Evolutionary conservation across 139 green algal genomes (phyloP).

Genomic region (Micromonas pusilla): DNA sequence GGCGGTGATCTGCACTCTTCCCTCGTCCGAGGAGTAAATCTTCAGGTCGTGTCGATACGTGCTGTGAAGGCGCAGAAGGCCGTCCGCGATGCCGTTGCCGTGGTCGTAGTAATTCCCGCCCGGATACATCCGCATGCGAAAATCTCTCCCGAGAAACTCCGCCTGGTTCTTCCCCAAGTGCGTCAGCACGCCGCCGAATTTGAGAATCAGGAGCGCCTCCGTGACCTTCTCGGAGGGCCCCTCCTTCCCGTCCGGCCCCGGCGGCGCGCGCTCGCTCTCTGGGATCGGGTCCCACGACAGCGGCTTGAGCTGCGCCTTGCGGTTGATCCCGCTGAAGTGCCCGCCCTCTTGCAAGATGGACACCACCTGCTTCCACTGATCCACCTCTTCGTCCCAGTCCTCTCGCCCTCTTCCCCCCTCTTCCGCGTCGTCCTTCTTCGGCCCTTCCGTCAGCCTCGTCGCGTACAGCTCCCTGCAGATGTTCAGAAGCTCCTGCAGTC

Average conservation of each 20-base stretch:
- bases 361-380: constrained; percentile 19
- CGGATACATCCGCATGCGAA: constrained; percentile 95
- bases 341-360: constrained; percentile 55
- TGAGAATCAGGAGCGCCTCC: constrained; percentile 68
- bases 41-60: constrained; percentile 99
- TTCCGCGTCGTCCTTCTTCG: not conserved
- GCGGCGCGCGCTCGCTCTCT: not conserved
- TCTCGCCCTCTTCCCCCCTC: not conserved
- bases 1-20: constrained; percentile 71
- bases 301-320: constrained; percentile 97
- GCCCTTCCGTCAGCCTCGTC: not conserved
- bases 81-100: constrained; percentile 34
- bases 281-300: constrained; percentile 40
- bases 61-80: constrained; percentile 90
- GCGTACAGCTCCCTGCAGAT: not conserved
- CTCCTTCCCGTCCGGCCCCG: constrained; percentile 31
- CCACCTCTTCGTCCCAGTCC: constrained; percentile 15
- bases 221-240: constrained; percentile 12
- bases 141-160: constrained; percentile 81
- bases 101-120: constrained; percentile 27
- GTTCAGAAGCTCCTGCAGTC: constrained; percentile 95
- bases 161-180: constrained; percentile 76
- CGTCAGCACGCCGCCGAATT: constrained; percentile 80
- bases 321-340: constrained; percentile 89
- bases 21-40: constrained; percentile 90